Evolutionary conservation across 345 rosid species (phyloP), one percentile per base, ranked within the genome.

Genomic region (Eucalyptus albens): DNA sequence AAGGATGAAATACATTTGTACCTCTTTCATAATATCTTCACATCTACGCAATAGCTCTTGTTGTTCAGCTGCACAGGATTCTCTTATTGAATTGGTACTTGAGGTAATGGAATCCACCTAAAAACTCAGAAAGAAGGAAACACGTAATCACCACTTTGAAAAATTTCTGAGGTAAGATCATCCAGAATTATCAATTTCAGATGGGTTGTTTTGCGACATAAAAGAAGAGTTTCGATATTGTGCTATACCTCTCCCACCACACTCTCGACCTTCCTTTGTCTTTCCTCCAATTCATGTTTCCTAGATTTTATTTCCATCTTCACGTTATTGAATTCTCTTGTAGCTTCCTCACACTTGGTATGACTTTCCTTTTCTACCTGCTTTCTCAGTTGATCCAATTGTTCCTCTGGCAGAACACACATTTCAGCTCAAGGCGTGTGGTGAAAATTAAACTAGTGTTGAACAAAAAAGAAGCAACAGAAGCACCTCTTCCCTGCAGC

Each of bases 21-120:
- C 99, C 98, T 98, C 95, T 90, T 95, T 92, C 50, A 93, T 93
- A 67, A 96, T 89, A 92, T 95, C 96, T 92, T 94, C 97, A 40
- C 94, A 91, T 94, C 94, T 97, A 65, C 53, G 44, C 26, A 93
- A 91, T 90, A 96, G 87, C 59, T 90, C 92, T 86, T 93, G 93
- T 88, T 93, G 94, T 94, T 95, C 93, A 87, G 93, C 94, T 88
- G 93, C 96, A 88, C 93, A 94, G 22, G 95, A 93, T 90, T 97
- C 97, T 89, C 92, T 94, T 47, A 93, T 94, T 86, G 90, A 88
- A 86, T 92, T 94, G 88, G 92, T 92, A 94, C 93, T 94, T 60
- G 90, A 90, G 22, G 94, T 93, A 87, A 93, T 93, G 55, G 95
- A 92, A 92, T 96, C 99, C 88, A 94, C 97, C 99, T 98, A 88